phyloP scores from a whole-genome alignment of 345 rosid genomes.

The Eucalyptus lansdowneana region DNA sequence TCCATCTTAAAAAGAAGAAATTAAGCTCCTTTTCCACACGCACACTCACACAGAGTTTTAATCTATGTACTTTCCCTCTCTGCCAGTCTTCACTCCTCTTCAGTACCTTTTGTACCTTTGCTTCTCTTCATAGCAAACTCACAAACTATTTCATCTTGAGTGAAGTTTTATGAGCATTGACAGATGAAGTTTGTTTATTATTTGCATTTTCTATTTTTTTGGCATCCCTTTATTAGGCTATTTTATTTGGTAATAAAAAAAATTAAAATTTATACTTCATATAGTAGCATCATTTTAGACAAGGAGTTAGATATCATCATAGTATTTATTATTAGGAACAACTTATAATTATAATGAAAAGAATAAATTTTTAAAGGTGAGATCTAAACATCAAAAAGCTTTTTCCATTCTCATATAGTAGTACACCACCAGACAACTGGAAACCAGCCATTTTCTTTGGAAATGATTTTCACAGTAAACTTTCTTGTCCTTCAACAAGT shows the following conservation, averaged over 20 bases:
- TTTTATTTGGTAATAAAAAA: not conserved
- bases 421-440: not conserved
- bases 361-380: not conserved
- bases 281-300: not conserved
- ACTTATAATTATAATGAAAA: not conserved
- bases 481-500: not conserved
- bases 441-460: not conserved
- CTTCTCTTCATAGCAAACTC: not conserved
- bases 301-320: not conserved
- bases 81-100: not conserved
- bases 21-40: not conserved
- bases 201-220: not conserved
- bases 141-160: not conserved
- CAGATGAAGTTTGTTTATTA: not conserved
- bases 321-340: not conserved
- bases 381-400: not conserved
- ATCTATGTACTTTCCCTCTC: not conserved
- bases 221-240: not conserved
- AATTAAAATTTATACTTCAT: not conserved
- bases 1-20: not conserved
- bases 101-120: not conserved
- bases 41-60: not conserved
- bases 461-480: not conserved
- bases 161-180: not conserved
- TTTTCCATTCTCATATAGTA: not conserved